Conservation (phyloP, 345 rosid genomes). For the Streptanthus diversifolius region DNA sequence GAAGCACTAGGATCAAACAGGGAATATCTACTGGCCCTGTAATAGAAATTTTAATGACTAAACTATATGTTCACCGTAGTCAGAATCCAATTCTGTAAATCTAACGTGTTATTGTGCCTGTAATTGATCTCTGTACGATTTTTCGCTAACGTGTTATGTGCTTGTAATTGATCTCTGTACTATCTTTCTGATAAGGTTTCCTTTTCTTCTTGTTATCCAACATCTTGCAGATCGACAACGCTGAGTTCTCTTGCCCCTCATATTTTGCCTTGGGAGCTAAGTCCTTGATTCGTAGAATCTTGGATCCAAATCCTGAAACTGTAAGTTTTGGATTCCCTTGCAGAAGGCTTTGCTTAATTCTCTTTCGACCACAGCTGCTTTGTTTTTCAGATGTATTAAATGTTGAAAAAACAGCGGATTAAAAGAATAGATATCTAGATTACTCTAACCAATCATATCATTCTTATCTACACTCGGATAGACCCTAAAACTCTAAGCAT, state of each 20-base stretch:
- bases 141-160: not conserved
- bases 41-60: not conserved
- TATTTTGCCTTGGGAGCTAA: slow-evolving; percentile 89
- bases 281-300: slow-evolving; percentile 67
- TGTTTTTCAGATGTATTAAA: slow-evolving; percentile 4
- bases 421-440: slow-evolving; percentile 12
- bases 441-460: slow-evolving; percentile 1
- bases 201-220: not conserved
- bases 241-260: slow-evolving; percentile 82
- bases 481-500: not conserved
- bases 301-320: slow-evolving; percentile 87
- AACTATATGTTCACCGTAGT: not conserved
- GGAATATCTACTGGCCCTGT: not conserved
- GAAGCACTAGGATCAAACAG: not conserved
- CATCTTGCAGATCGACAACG: slow-evolving; percentile 67
- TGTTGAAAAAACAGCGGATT: not conserved
- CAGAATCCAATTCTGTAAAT: not conserved
- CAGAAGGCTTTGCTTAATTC: not conserved
- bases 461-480: not conserved
- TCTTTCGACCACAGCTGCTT: not conserved
- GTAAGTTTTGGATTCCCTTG: slow-evolving; percentile 43
- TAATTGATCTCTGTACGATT: not conserved
- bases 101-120: not conserved
- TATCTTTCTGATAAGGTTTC: slow-evolving; percentile 6
- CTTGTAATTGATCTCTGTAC: not conserved